Base-by-base conservation (phyloP, 805 yeast genomes). In the Starmerella apicola region DNA sequence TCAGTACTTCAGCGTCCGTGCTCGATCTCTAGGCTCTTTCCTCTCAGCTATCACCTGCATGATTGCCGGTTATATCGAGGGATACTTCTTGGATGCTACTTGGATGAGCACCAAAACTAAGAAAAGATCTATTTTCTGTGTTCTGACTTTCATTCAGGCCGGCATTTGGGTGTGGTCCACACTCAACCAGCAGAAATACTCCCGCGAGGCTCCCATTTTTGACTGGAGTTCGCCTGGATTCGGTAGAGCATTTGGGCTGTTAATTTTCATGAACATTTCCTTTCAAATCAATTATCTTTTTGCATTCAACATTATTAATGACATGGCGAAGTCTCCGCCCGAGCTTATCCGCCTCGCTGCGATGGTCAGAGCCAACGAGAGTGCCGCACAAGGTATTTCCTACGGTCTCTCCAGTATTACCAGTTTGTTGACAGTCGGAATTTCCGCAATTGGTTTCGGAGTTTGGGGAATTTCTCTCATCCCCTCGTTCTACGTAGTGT, bases 11-110 rank as follows among this genome's bases (percentile, higher is more conserved):
- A 68, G 65, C 46, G 55, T 72, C 36, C 62, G 77, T 53, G 70
- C 79, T 12, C 64, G 79, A 48, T 68, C 78, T 4, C 64, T 73
- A 47, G 74, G 74, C 56, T 24, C 63, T 63, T 37, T 66, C 67
- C 55, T 69, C 34, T 56, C 70, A 35, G 78, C 74, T 54, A 69
- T 73, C 70, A 32, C 70, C 42, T 78, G 77, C 28, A 69, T 77
- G 33, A 54, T 62, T n/a, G 32, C 64, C 20, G 59, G 72, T 32
- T 73, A 37, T 4, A 3, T 36, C 1, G 31, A 37, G 5, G 48
- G 78, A 26, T 10, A 52, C 32, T 22, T 71, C 30, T 60, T 72
- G 48, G 78, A 73, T 55, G 58, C 60, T 52, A 53, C 52, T 38
- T 41, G 49, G 12, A 60, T 65, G 45, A 50, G 54, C n/a, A 59